phyloP scores from a whole-genome alignment of 176 grass and related monocot genomes.

The Hyparrhenia diplandra region DNA sequence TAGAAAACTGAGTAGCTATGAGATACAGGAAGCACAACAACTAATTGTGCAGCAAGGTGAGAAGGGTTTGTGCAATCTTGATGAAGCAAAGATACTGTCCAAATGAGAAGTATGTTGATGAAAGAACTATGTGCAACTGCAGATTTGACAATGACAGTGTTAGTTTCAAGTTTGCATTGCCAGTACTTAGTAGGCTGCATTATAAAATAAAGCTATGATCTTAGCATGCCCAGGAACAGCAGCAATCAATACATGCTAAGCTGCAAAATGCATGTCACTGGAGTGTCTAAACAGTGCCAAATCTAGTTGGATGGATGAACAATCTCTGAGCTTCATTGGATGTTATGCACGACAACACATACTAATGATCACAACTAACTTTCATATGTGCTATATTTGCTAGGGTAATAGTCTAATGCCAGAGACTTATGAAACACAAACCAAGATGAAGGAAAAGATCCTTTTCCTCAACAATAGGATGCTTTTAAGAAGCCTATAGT shows the following conservation, averaged over 20 bases:
- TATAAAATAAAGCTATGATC: background rate
- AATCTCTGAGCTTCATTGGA: background rate
- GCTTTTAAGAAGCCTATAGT: background rate
- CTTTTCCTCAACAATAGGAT: background rate
- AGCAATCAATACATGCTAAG: background rate
- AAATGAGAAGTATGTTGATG: background rate
- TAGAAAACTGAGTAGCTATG: background rate
- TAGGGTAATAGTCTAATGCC: background rate
- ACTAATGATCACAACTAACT: background rate
- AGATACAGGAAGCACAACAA: background rate
- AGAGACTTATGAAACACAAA: background rate
- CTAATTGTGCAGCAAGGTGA: background rate
- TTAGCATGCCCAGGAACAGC: background rate
- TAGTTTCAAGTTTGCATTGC: background rate
- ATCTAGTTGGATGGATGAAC: background rate
- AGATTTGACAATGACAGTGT: background rate
- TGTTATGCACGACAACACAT: background rate
- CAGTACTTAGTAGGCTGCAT: background rate
- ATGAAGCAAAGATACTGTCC: background rate
- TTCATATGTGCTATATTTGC: background rate
- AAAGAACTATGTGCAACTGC: slow-evolving; percentile 4
- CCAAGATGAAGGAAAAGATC: background rate
- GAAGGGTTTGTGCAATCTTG: background rate
- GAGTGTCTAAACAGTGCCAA: background rate
- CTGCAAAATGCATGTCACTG: background rate